phyloP scores from a whole-genome alignment of 2,329 filamentous ascomycete genomes.

The Fusarium caatingaense region DNA sequence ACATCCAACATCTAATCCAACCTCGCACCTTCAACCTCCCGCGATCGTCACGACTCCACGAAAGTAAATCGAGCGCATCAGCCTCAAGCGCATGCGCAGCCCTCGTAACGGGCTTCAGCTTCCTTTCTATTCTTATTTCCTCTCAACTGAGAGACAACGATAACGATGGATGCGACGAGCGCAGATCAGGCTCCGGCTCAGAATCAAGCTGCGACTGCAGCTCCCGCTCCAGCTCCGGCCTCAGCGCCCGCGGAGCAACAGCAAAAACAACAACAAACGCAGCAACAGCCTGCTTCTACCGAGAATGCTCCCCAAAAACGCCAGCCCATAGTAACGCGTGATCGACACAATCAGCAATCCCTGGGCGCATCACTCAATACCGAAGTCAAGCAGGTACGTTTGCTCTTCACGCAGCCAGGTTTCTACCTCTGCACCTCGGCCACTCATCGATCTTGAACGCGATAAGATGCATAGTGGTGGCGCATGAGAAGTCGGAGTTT shows the following conservation, averaged over 20 bases:
- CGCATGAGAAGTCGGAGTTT: neutral
- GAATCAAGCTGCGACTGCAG: constrained; percentile 29
- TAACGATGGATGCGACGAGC: constrained; percentile 45
- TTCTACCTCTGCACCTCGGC: constrained; percentile 22
- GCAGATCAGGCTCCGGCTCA: constrained; percentile 32
- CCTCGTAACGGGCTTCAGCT: constrained; percentile 13
- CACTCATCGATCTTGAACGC: constrained; percentile 12
- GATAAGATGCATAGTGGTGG: constrained; percentile 6
- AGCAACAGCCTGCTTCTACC: constrained; percentile 35
- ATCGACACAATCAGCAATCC: constrained; percentile 71
- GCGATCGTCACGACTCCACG: constrained; percentile 30
- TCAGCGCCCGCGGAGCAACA: constrained; percentile 25
- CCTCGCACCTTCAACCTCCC: constrained; percentile 30
- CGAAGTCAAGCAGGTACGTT: constrained; percentile 74
- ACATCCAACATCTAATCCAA: constrained; percentile 32
- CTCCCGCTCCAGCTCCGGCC: constrained; percentile 6
- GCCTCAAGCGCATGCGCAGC: constrained; percentile 34
- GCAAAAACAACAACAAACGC: constrained; percentile 14
- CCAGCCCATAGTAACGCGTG: constrained; percentile 54
- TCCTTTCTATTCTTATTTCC: constrained; percentile 21
- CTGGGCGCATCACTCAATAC: constrained; percentile 73
- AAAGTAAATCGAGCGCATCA: constrained; percentile 24
- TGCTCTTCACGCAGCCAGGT: constrained; percentile 1
- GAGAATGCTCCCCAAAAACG: constrained; percentile 44
- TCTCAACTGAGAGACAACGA: constrained; percentile 29